Conservation (phyloP, 2,329 filamentous ascomycete genomes). For the Pezizomycotina sp. region DNA sequence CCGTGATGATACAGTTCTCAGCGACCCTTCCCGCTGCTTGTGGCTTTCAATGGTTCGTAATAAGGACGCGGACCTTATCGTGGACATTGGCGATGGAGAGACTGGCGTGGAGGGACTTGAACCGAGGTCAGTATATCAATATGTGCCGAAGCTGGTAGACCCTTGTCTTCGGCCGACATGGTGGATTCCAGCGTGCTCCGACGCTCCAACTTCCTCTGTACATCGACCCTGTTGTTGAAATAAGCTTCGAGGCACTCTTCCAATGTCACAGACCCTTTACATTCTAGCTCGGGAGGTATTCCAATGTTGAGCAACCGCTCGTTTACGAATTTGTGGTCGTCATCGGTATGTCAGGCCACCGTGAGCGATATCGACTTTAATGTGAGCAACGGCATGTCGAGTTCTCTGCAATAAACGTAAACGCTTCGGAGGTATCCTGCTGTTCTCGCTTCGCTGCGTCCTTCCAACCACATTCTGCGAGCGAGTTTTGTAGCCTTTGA, state of each 20-base stretch:
- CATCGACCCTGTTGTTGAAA: conserved; percentile 86
- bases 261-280: conserved; percentile 55
- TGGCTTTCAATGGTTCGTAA: conserved; percentile 22
- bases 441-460: conserved; percentile 64
- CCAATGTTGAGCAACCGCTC: conserved; percentile 81
- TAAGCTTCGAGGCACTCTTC: conserved; percentile 85
- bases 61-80: conserved; percentile 16
- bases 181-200: conserved; percentile 35
- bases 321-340: conserved; percentile 89
- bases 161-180: conserved; percentile 29
- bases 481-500: conserved; percentile 60
- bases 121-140: conserved; percentile 32
- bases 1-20: conserved; percentile 32
- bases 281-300: conserved; percentile 54
- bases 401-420: conserved; percentile 80
- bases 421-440: conserved; percentile 91
- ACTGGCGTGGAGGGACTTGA: conserved; percentile 22
- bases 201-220: conserved; percentile 56
- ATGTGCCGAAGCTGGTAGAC: conserved; percentile 27
- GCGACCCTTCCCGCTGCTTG: conserved; percentile 38
- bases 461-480: conserved; percentile 76
- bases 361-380: conserved; percentile 92
- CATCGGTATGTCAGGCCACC: conserved; percentile 66
- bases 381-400: conserved; percentile 73
- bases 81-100: conserved; percentile 22